phyloP scores from a whole-genome alignment of 176 grass and related monocot species.

The Echinochloa phyllopogon region DNA sequence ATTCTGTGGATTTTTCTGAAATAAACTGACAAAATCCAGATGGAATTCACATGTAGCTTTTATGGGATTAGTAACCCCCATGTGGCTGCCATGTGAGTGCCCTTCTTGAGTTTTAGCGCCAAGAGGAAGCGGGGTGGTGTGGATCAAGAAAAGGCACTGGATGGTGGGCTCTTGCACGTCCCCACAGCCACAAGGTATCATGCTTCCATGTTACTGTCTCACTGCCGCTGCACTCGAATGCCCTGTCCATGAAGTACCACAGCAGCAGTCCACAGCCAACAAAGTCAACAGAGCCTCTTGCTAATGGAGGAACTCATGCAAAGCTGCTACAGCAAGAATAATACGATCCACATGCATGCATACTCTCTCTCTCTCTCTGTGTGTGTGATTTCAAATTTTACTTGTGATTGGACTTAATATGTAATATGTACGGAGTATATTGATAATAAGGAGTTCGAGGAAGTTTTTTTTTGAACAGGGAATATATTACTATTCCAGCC shows the following conservation, averaged over 20 bases:
- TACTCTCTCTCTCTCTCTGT: not conserved
- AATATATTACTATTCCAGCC: too few species aligned
- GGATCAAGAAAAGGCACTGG: constrained; percentile 33
- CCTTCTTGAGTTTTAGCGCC: constrained; percentile 6
- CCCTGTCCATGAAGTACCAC: constrained; percentile 29
- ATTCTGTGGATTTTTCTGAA: not conserved
- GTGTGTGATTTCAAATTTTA: not conserved
- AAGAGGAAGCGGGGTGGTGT: constrained; percentile 24
- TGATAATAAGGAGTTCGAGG: constrained; percentile 1
- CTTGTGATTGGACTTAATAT: not conserved
- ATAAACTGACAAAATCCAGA: not conserved
- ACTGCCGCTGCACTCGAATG: constrained; percentile 43
- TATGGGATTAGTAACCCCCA: constrained; percentile 21
- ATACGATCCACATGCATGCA: not conserved
- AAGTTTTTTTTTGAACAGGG: too few species aligned
- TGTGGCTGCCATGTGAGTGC: constrained; percentile 52
- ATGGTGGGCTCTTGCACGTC: not conserved
- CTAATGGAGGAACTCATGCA: constrained; percentile 43
- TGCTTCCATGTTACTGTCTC: constrained; percentile 54
- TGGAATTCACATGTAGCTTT: not conserved
- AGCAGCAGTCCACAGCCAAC: not conserved
- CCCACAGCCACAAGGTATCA: constrained; percentile 37
- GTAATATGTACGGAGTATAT: too few species aligned
- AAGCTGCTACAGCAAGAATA: constrained; percentile 36
- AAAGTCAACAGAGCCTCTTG: constrained; percentile 45